phyloP scores from a whole-genome alignment of 257 asterid genomes.

The Solanum peruvianum region DNA sequence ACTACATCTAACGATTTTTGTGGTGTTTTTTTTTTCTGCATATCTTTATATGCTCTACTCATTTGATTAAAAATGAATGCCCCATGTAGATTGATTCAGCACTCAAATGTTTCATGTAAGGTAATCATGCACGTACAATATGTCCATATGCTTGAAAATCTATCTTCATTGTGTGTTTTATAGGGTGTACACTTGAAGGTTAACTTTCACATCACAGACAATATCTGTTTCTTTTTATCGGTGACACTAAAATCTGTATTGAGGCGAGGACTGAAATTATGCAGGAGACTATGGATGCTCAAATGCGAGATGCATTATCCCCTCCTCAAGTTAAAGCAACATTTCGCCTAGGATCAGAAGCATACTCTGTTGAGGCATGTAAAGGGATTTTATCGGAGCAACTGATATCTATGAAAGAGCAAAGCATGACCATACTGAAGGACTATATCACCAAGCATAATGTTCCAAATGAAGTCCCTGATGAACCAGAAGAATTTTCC shows the following conservation, averaged over 20 bases:
- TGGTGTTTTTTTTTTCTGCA: not conserved
- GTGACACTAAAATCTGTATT: not conserved
- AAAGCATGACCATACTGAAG: constrained; percentile 75
- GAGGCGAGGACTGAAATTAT: not conserved
- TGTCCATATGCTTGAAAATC: not conserved
- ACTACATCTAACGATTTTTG: not conserved
- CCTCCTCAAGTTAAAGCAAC: constrained; percentile 51
- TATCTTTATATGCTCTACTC: not conserved
- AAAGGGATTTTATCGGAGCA: constrained; percentile 68
- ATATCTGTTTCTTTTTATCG: not conserved
- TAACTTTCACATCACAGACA: not conserved
- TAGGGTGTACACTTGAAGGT: not conserved
- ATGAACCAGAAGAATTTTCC: constrained; percentile 67
- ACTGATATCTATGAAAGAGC: constrained; percentile 57
- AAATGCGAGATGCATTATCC: constrained; percentile 3
- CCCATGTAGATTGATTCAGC: not conserved
- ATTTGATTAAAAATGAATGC: not conserved
- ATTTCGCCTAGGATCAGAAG: constrained; percentile 73
- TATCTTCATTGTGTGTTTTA: not conserved
- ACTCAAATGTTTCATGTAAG: not conserved
- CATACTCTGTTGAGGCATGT: constrained; percentile 33
- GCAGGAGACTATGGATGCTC: constrained; percentile 30
- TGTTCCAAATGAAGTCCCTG: constrained; percentile 76
- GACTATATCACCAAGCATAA: constrained; percentile 76
- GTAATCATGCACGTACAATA: not conserved